A percentile compares a stretch with the other conserved stretches of the same genome.
phyloP scores from a whole-genome alignment of 2,329 filamentous ascomycete species.

The Fusarium veterinarium region DNA sequence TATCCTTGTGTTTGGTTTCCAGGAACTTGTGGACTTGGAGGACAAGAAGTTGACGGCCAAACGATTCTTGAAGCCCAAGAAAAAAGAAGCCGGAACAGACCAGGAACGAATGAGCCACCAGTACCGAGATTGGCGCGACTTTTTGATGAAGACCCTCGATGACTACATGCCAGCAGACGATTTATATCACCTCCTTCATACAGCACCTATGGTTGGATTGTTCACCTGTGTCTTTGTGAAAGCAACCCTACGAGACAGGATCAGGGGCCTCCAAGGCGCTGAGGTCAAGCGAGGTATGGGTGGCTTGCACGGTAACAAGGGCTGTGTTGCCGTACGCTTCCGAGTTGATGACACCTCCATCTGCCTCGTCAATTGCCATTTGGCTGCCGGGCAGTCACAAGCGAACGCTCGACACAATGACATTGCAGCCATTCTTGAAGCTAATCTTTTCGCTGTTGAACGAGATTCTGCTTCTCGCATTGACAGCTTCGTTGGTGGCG shows the following conservation, averaged over 20 bases:
- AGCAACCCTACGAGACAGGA: conserved; percentile 77
- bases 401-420: conserved; percentile 94
- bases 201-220: conserved; percentile 86
- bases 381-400: conserved; percentile 92
- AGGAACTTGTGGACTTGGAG: conserved; percentile 97
- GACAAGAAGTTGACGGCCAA: conserved; percentile 98
- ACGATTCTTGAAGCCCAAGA: conserved; percentile 91
- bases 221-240: conserved; percentile 98
- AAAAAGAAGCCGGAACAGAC: conserved; percentile 81
- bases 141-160: conserved; percentile 83
- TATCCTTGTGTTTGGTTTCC: conserved; percentile 94
- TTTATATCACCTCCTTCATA: conserved; percentile 87
- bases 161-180: conserved; percentile 82
- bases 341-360: conserved; percentile 92
- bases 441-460: conserved; percentile 77
- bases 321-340: conserved; percentile 91
- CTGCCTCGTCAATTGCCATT: conserved; percentile 97
- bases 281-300: conserved; percentile 98
- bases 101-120: conserved; percentile 96
- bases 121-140: conserved; percentile 96
- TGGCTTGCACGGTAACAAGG: conserved; percentile 95
- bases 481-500: conserved; percentile 89
- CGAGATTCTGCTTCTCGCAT: conserved; percentile 73
- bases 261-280: conserved; percentile 80
- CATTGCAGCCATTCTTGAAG: conserved; percentile 88